Evolutionary conservation across 139 green algal genomes (phyloP), one percentile per base, ranked within the genome.

Genomic region (Yamagishiella unicocca): DNA sequence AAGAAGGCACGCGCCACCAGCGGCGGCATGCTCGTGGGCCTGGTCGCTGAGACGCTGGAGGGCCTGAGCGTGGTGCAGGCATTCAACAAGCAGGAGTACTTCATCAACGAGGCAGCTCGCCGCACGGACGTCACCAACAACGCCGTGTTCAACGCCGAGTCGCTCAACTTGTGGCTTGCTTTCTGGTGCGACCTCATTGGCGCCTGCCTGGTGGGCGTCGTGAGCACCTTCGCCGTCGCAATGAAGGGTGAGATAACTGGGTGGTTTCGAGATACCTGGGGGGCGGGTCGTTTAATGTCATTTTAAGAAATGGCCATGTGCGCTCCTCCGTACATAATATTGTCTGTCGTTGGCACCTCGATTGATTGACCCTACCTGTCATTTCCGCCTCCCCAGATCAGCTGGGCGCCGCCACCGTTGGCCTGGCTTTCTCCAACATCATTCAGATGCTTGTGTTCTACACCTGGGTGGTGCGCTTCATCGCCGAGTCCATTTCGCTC

Each of bases 161-260:
- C n/a, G 14, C 85, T 92, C 85, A 94, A 94, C 88, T 91, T 95
- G 67, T 95, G 92, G 92, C 87, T 95, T 43, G 91, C 92, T 54
- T 95, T 95, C 88, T 92, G 89, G 89, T 95, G 93, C 78, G 93
- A 96, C 88, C 90, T 96, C 43, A 92, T 94, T 55, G 93, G 93
- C 17, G 92, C 92, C 10, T 68, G 90, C 55, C 87, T 96, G 79
- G 88, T 96, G 53, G 89, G 94, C 45, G 93, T 90, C 10, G 92
- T 92, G 29, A 89, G 76, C 81, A 75, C 88, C 40, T 93, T 96
- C 70, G 91, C 88, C 27, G 93, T 96, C 25, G 90, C 55, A 37
- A 53, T 91, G 68, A 75, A 75, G 43, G 50, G 74, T 82, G 73
- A 81, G 73, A 25, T 8, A 31, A 17, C 50, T 58, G 50, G 3